phyloP scores from a whole-genome alignment of 805 yeast species.

The Hanseniaspora taiwanica region DNA sequence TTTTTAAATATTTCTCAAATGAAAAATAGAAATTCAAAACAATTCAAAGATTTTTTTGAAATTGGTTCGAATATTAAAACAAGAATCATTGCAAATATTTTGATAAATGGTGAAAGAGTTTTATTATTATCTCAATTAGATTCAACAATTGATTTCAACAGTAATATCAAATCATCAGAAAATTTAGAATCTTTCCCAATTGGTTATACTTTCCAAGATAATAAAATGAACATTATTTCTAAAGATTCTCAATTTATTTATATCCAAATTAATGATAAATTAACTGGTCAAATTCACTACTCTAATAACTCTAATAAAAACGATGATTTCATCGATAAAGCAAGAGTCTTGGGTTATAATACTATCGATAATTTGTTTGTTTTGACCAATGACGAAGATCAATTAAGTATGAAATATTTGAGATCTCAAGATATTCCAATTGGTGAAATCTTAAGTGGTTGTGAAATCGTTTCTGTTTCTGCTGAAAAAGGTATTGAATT shows the following conservation, averaged over 20 bases:
- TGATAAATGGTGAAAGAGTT: conserved; percentile 39
- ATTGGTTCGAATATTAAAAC: conserved; percentile 56
- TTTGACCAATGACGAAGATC: conserved; percentile 54
- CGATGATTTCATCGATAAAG: conserved; percentile 54
- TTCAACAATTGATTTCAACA: conserved; percentile 31
- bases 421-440: conserved; percentile 59
- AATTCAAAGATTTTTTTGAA: conserved; percentile 48
- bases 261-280: conserved; percentile 41
- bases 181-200: conserved; percentile 58
- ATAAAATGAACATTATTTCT: conserved; percentile 32
- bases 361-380: conserved; percentile 51
- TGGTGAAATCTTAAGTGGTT: conserved; percentile 49
- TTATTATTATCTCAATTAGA: conserved; percentile 48
- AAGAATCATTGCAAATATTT: conserved; percentile 48
- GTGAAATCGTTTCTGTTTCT: conserved; percentile 43
- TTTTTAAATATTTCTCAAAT: conserved; percentile 58
- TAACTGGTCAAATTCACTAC: conserved; percentile 63
- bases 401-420: conserved; percentile 52
- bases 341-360: conserved; percentile 66
- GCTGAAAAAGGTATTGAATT: conserved; percentile 55
- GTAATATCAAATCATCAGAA: conserved; percentile 14
- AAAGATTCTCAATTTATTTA: conserved; percentile 44
- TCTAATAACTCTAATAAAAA: conserved; percentile 44
- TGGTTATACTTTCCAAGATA: conserved; percentile 50
- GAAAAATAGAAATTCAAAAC: conserved; percentile 31